These are phyloP conservation scores for Colletotrichum limetticola DNA, from an alignment of 2,329 filamentous ascomycete genomes.

Conservation along the genomic window DNA sequence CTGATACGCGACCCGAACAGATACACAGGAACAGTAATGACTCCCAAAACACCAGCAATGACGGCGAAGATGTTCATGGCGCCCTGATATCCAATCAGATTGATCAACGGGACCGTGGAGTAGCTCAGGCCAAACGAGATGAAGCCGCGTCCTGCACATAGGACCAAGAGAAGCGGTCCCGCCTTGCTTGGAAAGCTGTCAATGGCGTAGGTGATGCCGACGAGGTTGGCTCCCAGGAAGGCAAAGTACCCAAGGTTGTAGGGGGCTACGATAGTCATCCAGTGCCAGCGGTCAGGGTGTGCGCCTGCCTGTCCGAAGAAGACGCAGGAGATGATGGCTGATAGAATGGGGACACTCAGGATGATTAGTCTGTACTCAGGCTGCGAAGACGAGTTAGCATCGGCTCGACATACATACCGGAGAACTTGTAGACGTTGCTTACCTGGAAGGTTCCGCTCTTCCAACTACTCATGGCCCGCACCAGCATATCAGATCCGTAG, in stretches of 20 bases:
- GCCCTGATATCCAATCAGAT: conserved; percentile 36
- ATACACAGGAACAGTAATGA: conserved; percentile 1
- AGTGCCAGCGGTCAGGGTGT: conserved; percentile 42
- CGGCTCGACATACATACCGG: neutral
- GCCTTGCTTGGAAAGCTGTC: conserved; percentile 44
- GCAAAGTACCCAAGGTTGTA: conserved; percentile 38
- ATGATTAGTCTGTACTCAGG: conserved; percentile 51
- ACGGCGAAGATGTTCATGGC: conserved; percentile 38
- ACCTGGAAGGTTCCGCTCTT: conserved; percentile 3
- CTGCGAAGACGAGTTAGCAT: conserved; percentile 33
- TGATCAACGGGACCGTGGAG: conserved; percentile 37
- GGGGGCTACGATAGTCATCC: conserved; percentile 36
- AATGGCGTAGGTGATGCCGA: conserved; percentile 42
- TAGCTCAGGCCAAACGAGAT: conserved; percentile 42
- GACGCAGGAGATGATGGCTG: conserved; percentile 49
- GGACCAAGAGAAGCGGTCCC: conserved; percentile 39
- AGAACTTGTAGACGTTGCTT: neutral
- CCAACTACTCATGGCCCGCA: neutral
- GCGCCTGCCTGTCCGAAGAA: conserved; percentile 50
- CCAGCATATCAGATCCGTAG: conserved; percentile 37
- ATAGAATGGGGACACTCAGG: conserved; percentile 47
- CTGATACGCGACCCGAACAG: neutral
- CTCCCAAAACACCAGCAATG: conserved; percentile 35
- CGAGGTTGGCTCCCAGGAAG: conserved; percentile 41
- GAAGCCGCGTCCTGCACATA: conserved; percentile 40